A percentile compares a stretch with the other conserved stretches of the same genome.
These are phyloP conservation scores for Fraxinus sp. DNA, from an alignment of 305 asterid species.

Conservation along the genomic window DNA sequence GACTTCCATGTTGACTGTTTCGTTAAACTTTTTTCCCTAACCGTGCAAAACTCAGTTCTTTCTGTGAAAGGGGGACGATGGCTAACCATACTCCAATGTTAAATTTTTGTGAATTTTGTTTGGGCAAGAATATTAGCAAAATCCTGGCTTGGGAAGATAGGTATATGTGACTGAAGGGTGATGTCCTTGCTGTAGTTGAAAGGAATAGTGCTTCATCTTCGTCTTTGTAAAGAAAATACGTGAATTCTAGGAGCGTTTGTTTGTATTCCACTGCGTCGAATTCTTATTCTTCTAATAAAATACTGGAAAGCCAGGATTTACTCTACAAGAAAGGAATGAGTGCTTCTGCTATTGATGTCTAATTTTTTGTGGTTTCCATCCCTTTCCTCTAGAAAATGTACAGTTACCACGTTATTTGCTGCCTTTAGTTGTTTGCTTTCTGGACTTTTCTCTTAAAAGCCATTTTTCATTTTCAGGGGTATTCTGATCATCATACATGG, in stretches of 20 bases:
- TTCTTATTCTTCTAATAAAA: background rate
- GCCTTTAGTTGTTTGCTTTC: background rate
- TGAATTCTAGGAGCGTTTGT: background rate
- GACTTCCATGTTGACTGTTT: background rate
- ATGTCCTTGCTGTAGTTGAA: background rate
- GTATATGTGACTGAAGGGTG: background rate
- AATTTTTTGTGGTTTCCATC: constrained; percentile 18
- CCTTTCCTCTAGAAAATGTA: background rate
- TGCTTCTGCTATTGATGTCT: constrained; percentile 30
- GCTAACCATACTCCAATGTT: background rate
- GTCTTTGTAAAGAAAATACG: background rate
- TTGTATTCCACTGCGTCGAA: background rate
- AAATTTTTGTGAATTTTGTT: background rate
- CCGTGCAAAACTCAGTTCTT: background rate
- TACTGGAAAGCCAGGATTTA: constrained; percentile 18
- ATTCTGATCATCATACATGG: constrained; percentile 87
- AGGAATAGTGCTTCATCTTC: background rate
- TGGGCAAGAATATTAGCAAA: background rate
- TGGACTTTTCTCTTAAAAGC: constrained; percentile 20
- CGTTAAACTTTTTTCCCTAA: background rate
- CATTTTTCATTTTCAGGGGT: constrained; percentile 58
- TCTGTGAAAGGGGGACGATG: background rate
- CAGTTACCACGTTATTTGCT: constrained; percentile 4
- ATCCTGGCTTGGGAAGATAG: background rate
- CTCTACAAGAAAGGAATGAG: constrained; percentile 16